These are phyloP conservation scores for Fusarium sp. DNA, from an alignment of 2,329 filamentous ascomycete genomes.

Conservation along the genomic window DNA sequence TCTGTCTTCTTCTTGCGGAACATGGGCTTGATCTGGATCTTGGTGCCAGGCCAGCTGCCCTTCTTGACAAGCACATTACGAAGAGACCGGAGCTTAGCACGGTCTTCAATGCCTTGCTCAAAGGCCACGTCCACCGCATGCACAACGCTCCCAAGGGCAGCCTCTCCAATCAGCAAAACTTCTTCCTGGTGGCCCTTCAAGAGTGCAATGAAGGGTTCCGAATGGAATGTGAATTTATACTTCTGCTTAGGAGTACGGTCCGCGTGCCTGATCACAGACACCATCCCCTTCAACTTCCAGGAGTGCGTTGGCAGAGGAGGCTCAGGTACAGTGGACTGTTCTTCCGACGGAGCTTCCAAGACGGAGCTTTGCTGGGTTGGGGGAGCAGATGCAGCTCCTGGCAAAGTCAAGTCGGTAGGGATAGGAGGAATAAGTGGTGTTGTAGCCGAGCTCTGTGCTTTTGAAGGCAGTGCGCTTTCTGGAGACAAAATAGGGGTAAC, in stretches of 20 bases:
- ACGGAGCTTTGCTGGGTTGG: constrained; percentile 47
- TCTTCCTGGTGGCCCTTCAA: constrained; percentile 97
- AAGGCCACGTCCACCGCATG: constrained; percentile 87
- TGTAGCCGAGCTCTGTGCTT: constrained; percentile 51
- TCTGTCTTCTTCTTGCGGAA: constrained; percentile 88
- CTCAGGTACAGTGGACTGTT: constrained; percentile 59
- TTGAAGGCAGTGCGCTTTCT: constrained; percentile 49
- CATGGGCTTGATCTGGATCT: constrained; percentile 99
- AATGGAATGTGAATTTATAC: constrained; percentile 99
- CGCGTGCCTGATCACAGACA: constrained; percentile 94
- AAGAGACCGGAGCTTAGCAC: constrained; percentile 83
- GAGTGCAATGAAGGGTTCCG: constrained; percentile 92
- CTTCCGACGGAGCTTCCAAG: constrained; percentile 47
- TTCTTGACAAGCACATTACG: constrained; percentile 92
- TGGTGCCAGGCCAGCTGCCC: constrained; percentile 92
- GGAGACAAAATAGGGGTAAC: constrained; percentile 48
- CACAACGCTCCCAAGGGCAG: constrained; percentile 87
- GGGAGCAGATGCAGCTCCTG: constrained; percentile 48
- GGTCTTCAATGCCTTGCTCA: constrained; percentile 82
- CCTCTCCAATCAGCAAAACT: constrained; percentile 91
- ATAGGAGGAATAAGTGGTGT: constrained; percentile 52
- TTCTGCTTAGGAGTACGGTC: constrained; percentile 99
- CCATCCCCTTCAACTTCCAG: constrained; percentile 98
- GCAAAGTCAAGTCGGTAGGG: constrained; percentile 46
- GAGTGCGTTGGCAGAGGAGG: constrained; percentile 85